Base-by-base conservation (phyloP, 2,329 filamentous ascomycete genomes). In the Aspergillus sp. region DNA sequence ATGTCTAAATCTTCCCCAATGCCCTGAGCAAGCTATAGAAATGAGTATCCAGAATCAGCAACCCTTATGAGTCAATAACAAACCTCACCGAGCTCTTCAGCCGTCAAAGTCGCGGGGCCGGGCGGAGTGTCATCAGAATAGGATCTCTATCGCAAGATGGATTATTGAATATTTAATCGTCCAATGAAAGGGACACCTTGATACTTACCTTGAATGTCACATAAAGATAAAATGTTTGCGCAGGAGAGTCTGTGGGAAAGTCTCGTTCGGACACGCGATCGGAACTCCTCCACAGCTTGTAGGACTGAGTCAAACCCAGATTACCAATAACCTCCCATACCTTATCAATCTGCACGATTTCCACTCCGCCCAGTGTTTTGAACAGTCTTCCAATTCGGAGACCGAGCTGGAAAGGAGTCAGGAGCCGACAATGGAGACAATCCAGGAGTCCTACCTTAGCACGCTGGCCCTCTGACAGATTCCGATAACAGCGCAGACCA, bases 331-430 rank as follows among this genome's bases (percentile, higher is more conserved):
- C 17, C 38, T 41, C 13, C 38, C 8, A 41, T 11, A 41, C 38
- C 8, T n/a, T 41, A 41, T 41, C 38, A 41, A 41, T 41, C 13
- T 41, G 38, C 38, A 41, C 22, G 22, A 22, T 22, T 22, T 22
- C 22, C 22, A 22, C 22, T 22, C 22, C 22, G 22, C 22, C 22
- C 36, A 38, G 36, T 38, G 36, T 38, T 38, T 38, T 38, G 36
- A 38, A 38, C 36, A 3, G 36, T 22, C 22, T 22, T 22, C 22
- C 22, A 22, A 22, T 22, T 22, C 22, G 22, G 22, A 45, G 42
- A 22, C 42, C 42, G 42, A 45, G 42, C 42, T 45, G 42, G 42
- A 45, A 45, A 45, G 42, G 42, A 45, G 42, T 45, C 42, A 45
- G 42, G 11, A 45, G 42, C 20, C 20, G 20, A 45, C 20, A 8